phyloP scores from a whole-genome alignment of 1,284 basidiomycete genomes.

The Golubevia sp. region DNA sequence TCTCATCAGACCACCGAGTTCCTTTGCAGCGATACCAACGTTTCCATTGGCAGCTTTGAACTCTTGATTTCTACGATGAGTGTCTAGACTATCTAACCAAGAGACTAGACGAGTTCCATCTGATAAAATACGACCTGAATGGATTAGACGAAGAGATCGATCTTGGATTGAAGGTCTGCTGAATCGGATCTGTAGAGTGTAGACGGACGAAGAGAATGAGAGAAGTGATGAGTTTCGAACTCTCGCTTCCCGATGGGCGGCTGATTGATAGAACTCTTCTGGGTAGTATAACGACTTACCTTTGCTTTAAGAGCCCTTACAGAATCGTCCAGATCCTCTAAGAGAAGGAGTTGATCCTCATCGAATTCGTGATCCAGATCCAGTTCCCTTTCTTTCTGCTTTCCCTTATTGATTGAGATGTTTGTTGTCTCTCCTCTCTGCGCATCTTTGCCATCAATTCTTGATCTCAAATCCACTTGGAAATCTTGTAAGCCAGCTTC shows the following conservation, averaged over 20 bases:
- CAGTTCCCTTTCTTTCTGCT: neutral
- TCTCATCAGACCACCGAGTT: slow-evolving; percentile 10
- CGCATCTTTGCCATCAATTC: neutral
- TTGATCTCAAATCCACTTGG: slow-evolving; percentile 3
- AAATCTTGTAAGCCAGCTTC: slow-evolving; percentile 21
- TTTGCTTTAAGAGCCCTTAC: neutral
- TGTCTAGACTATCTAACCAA: slow-evolving; percentile 29
- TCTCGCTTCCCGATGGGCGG: too few species aligned
- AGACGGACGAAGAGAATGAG: too few species aligned
- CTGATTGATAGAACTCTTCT: too few species aligned
- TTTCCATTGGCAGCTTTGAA: neutral
- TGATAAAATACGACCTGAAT: slow-evolving; percentile 29
- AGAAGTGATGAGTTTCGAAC: too few species aligned
- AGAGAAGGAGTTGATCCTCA: neutral
- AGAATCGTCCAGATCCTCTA: neutral
- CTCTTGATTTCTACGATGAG: slow-evolving; percentile 10
- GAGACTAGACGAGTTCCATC: slow-evolving; percentile 28
- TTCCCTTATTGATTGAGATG: neutral
- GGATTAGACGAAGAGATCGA: slow-evolving; percentile 26
- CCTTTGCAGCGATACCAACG: neutral
- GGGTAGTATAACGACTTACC: neutral
- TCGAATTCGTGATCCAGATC: neutral
- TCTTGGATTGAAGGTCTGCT: neutral
- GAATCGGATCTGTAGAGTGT: neutral
- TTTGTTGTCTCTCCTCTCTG: neutral